Percentiles rank a stretch among this genome's conserved stretches.
These are phyloP conservation scores for Leccinum disarticulatum DNA, from an alignment of 768 basidiomycete genomes.

Conservation along the genomic window DNA sequence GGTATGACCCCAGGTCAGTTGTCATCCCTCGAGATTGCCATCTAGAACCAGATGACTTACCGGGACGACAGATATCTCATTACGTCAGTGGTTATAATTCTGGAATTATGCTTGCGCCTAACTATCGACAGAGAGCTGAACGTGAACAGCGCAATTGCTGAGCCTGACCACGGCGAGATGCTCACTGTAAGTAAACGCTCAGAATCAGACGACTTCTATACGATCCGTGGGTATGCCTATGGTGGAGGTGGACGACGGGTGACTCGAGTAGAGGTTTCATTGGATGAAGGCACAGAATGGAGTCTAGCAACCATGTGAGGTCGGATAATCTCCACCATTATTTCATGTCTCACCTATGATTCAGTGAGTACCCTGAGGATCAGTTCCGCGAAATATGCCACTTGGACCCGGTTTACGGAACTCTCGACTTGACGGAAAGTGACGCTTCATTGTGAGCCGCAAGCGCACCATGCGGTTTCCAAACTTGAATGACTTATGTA, in stretches of 20 bases:
- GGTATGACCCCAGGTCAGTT: conserved; percentile 48
- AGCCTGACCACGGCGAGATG: conserved; percentile 54
- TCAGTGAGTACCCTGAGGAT: conserved; percentile 51
- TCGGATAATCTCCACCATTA: neutral
- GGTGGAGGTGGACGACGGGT: conserved; percentile 59
- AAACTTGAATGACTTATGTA: neutral
- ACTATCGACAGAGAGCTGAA: conserved; percentile 52
- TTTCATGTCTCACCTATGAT: conserved; percentile 3
- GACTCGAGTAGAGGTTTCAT: conserved; percentile 55
- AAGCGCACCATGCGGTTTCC: neutral
- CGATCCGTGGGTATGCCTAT: conserved; percentile 58
- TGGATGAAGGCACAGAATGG: conserved; percentile 56
- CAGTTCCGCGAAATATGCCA: conserved; percentile 40
- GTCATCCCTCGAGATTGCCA: neutral
- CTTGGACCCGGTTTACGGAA: conserved; percentile 45
- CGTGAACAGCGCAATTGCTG: conserved; percentile 56
- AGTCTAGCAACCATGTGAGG: conserved; percentile 39
- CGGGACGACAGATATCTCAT: conserved; percentile 30
- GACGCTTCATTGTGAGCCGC: conserved; percentile 47
- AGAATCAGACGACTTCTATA: conserved; percentile 32
- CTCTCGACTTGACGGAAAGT: conserved; percentile 45
- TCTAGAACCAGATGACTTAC: neutral
- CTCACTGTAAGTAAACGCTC: conserved; percentile 21
- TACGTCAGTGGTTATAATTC: conserved; percentile 25
- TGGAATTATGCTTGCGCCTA: conserved; percentile 1